These are phyloP conservation scores for Geotrichum europaeum DNA, from an alignment of 1,139 yeast genomes.

Conservation along the genomic window DNA sequence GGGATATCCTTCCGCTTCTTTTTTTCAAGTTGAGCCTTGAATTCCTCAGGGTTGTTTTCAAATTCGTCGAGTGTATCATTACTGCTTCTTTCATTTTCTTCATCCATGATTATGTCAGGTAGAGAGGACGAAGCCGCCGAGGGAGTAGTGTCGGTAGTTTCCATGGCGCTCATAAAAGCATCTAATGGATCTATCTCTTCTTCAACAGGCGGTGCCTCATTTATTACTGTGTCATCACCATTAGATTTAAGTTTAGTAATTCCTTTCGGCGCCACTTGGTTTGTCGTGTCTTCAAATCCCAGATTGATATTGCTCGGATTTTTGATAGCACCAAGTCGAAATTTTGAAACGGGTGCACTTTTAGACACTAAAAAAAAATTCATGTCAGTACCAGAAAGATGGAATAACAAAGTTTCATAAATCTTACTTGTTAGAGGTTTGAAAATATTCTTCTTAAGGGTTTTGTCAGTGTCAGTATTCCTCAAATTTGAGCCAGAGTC, in stretches of 20 bases:
- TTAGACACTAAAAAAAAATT: slow-evolving; percentile 8
- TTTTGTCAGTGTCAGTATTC: slow-evolving; percentile 17
- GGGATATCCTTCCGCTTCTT: slow-evolving; percentile 41
- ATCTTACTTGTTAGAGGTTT: slow-evolving; percentile 15
- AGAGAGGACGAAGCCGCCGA: slow-evolving; percentile 14
- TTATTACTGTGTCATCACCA: slow-evolving; percentile 12
- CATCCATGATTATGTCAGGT: slow-evolving; percentile 23
- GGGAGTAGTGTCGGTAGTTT: slow-evolving; percentile 15
- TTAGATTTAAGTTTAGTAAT: background rate
- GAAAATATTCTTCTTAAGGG: slow-evolving; percentile 8
- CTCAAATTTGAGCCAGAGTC: background rate
- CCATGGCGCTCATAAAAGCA: slow-evolving; percentile 33
- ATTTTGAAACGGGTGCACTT: background rate
- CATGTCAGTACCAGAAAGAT: background rate
- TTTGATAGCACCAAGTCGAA: background rate
- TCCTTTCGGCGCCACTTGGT: background rate
- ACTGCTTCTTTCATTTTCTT: slow-evolving; percentile 27
- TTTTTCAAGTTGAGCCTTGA: slow-evolving; percentile 34
- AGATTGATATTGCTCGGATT: background rate
- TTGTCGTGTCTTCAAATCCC: slow-evolving; percentile 7
- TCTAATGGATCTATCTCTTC: slow-evolving; percentile 39
- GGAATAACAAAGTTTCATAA: background rate
- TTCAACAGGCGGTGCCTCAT: slow-evolving; percentile 9
- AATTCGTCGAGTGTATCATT: slow-evolving; percentile 31
- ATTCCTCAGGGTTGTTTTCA: slow-evolving; percentile 29